A percentile compares a stretch with the other conserved stretches of the same genome.
These are phyloP conservation scores for Globisporangium splendens DNA, from an alignment of 352 stramenopile genomes.

Conservation along the genomic window DNA sequence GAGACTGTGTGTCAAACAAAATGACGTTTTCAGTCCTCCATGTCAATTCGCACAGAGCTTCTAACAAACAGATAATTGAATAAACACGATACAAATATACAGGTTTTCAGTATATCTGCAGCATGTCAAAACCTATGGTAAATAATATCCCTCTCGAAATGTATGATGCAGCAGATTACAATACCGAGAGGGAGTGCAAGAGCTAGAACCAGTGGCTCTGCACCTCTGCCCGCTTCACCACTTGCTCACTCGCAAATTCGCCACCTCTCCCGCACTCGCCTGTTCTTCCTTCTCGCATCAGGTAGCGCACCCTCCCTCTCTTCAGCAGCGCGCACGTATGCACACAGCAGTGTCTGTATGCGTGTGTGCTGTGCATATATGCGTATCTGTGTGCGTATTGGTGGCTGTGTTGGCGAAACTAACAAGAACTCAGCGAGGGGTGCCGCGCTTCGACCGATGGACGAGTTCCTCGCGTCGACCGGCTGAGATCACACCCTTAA, in stretches of 20 bases:
- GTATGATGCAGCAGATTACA: too few species aligned
- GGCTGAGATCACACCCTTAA: conserved; percentile 64
- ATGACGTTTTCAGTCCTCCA: too few species aligned
- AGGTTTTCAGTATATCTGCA: too few species aligned
- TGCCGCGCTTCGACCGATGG: conserved; percentile 40
- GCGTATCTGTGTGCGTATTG: conserved; percentile 4
- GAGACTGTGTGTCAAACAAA: too few species aligned
- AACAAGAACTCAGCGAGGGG: conserved; percentile 57
- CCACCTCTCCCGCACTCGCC: neutral
- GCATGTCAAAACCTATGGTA: too few species aligned
- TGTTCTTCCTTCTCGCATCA: neutral
- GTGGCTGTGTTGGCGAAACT: conserved; percentile 9
- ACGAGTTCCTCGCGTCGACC: conserved; percentile 40
- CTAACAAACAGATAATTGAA: too few species aligned
- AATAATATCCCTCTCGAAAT: too few species aligned
- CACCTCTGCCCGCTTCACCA: too few species aligned
- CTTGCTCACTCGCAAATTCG: neutral
- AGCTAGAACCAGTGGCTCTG: too few species aligned
- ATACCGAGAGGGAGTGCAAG: too few species aligned
- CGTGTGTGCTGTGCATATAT: neutral
- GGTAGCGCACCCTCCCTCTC: neutral
- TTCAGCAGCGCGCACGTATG: neutral
- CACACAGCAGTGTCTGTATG: neutral
- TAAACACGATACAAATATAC: too few species aligned
- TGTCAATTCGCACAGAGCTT: too few species aligned